These are phyloP conservation scores for Vaccinium vitisidaea DNA, from an alignment of 148 eudicot genomes.

Conservation along the genomic window DNA sequence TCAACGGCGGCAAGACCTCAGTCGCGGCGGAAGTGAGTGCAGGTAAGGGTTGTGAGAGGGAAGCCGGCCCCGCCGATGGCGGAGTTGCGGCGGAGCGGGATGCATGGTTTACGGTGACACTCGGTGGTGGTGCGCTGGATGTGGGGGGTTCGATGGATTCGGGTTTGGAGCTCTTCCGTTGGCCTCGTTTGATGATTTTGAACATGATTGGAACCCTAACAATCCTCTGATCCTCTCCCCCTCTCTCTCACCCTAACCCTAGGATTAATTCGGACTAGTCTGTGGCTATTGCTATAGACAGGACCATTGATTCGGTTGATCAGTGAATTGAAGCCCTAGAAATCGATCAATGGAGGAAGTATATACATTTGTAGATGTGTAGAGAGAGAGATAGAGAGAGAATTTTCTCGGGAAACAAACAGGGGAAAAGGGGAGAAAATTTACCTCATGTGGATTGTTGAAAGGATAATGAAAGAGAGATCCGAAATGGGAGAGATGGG, in stretches of 20 bases:
- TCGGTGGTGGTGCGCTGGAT: slow-evolving; percentile 21
- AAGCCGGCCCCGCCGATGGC: background rate
- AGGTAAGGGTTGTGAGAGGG: slow-evolving; percentile 10
- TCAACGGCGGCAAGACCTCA: slow-evolving; percentile 41
- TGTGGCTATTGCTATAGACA: background rate
- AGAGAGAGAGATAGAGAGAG: background rate
- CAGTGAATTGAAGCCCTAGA: slow-evolving; percentile 15
- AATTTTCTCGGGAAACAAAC: background rate
- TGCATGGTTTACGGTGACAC: slow-evolving; percentile 43
- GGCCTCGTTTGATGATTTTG: slow-evolving; percentile 32
- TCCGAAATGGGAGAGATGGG: slow-evolving; percentile 28
- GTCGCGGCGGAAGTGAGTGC: slow-evolving; percentile 18
- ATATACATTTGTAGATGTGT: background rate
- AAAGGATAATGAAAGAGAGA: slow-evolving; percentile 7
- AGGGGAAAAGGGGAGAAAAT: background rate
- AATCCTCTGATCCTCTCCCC: background rate
- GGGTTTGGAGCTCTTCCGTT: slow-evolving; percentile 28
- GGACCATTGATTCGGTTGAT: background rate
- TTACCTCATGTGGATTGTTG: background rate
- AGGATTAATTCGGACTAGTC: background rate
- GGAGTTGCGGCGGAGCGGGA: slow-evolving; percentile 21
- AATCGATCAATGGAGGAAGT: background rate
- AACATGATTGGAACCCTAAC: slow-evolving; percentile 25
- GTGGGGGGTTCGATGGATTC: slow-evolving; percentile 40
- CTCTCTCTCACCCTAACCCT: background rate